Conservation (phyloP, 2,329 filamentous ascomycete species). For the Clonostachys chloroleuca region DNA sequence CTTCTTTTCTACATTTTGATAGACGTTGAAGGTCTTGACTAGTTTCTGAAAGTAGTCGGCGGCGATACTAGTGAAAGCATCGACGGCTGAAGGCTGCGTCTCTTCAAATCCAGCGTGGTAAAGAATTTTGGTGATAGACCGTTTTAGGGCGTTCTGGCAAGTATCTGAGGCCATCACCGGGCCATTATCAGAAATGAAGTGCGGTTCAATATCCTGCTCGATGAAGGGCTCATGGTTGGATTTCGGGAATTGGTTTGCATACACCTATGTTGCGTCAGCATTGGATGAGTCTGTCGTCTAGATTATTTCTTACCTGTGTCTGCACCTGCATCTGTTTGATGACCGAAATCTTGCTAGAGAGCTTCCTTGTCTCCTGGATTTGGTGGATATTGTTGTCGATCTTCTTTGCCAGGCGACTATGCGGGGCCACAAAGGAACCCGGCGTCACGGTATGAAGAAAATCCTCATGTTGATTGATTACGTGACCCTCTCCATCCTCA, state of each 20-base stretch:
- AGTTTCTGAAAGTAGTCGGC: constrained; percentile 87
- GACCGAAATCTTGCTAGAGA: constrained; percentile 93
- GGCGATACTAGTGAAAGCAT: constrained; percentile 84
- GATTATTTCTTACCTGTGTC: constrained; percentile 63
- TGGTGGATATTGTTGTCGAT: constrained; percentile 90
- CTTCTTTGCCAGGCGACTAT: constrained; percentile 69
- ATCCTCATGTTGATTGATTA: constrained; percentile 84
- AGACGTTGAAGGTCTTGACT: constrained; percentile 72
- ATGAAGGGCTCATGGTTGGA: constrained; percentile 87
- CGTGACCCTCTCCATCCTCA: constrained; percentile 83
- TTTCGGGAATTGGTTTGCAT: constrained; percentile 97
- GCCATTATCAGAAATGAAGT: constrained; percentile 84
- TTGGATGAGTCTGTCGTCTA: neutral
- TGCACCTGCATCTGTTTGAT: constrained; percentile 99
- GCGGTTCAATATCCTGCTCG: constrained; percentile 82
- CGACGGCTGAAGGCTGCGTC: constrained; percentile 89
- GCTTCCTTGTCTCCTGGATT: constrained; percentile 93
- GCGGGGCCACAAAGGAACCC: constrained; percentile 71
- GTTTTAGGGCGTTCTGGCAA: constrained; percentile 79
- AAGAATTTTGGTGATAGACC: constrained; percentile 89
- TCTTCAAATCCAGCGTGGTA: constrained; percentile 97
- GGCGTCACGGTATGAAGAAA: constrained; percentile 73
- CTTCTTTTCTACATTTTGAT: constrained; percentile 78
- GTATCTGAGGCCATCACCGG: constrained; percentile 81
- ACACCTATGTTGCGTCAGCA: constrained; percentile 55